These are phyloP conservation scores for Aspergillus fijiensis DNA, from an alignment of 2,329 filamentous ascomycete species.

Conservation along the genomic window DNA sequence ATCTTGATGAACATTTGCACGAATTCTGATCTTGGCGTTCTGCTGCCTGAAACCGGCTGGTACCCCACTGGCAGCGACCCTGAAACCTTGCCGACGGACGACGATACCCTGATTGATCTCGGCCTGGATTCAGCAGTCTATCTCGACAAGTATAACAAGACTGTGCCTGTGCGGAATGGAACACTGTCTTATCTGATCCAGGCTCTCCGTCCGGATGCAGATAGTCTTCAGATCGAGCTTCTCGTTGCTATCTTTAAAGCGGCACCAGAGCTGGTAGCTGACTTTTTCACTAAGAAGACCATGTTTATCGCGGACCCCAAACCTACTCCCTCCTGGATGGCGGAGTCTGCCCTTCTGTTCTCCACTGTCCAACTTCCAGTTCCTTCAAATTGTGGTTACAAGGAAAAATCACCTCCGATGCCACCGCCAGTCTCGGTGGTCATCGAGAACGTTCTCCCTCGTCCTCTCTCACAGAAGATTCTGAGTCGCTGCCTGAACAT, in stretches of 20 bases:
- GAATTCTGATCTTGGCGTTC: constrained; percentile 67
- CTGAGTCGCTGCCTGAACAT: constrained; percentile 76
- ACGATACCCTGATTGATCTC: constrained; percentile 57
- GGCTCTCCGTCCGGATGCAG: constrained; percentile 79
- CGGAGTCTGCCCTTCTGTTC: constrained; percentile 86
- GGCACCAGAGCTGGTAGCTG: constrained; percentile 81
- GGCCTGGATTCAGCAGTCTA: constrained; percentile 69
- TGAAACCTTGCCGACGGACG: constrained; percentile 50
- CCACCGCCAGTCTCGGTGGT: constrained; percentile 78
- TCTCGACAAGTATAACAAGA: constrained; percentile 65
- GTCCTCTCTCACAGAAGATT: constrained; percentile 75
- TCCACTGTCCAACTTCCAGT: constrained; percentile 73
- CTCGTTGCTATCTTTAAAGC: constrained; percentile 74
- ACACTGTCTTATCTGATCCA: constrained; percentile 76
- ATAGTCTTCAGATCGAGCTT: constrained; percentile 76
- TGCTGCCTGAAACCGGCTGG: constrained; percentile 76
- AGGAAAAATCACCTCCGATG: constrained; percentile 59
- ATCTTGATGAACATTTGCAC: constrained; percentile 77
- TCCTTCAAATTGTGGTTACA: constrained; percentile 69
- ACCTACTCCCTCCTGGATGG: constrained; percentile 89
- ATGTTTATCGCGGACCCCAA: constrained; percentile 89
- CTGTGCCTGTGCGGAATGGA: constrained; percentile 74
- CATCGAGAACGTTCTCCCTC: constrained; percentile 82
- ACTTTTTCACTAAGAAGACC: constrained; percentile 79
- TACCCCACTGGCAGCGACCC: constrained; percentile 72